These are phyloP conservation scores for Penicillium daleae DNA, from an alignment of 495 filamentous ascomycete species.

Conservation along the genomic window DNA sequence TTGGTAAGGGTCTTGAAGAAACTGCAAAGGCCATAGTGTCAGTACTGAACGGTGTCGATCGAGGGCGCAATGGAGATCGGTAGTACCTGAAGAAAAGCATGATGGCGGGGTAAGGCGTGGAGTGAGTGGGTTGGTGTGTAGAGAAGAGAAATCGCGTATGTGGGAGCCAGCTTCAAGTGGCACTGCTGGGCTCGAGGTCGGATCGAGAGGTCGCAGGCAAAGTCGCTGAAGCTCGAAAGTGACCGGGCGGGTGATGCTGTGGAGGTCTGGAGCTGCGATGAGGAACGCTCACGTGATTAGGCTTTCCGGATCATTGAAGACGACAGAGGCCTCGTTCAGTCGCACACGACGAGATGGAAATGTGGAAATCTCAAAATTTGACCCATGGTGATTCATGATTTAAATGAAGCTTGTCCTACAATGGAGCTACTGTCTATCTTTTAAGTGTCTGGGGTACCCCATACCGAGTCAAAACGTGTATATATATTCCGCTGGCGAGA, in stretches of 20 bases:
- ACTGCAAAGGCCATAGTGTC: constrained; percentile 47
- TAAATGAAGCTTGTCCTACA: no score
- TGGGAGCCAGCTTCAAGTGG: not conserved
- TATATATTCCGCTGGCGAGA: no score
- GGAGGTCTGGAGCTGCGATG: constrained; percentile 6
- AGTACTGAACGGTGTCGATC: not conserved
- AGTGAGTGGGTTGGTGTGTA: not conserved
- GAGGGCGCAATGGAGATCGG: constrained; percentile 6
- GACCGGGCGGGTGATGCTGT: not conserved
- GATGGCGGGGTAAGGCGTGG: constrained; percentile 14
- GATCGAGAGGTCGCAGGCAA: not conserved
- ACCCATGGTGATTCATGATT: no score
- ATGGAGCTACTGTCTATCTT: no score
- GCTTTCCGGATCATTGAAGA: not conserved
- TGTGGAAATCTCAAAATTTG: no score
- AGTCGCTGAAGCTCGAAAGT: not conserved
- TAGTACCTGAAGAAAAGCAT: constrained; percentile 57
- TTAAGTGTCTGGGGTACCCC: no score
- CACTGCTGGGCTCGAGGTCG: not conserved
- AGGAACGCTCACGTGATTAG: constrained; percentile 6
- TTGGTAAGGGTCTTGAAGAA: constrained; percentile 99
- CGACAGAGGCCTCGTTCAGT: not conserved
- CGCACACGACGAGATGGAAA: no score
- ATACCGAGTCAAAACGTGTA: no score
- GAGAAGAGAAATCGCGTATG: not conserved